Conservation (phyloP, 2,329 filamentous ascomycete genomes). For the Fusarium secorum region DNA sequence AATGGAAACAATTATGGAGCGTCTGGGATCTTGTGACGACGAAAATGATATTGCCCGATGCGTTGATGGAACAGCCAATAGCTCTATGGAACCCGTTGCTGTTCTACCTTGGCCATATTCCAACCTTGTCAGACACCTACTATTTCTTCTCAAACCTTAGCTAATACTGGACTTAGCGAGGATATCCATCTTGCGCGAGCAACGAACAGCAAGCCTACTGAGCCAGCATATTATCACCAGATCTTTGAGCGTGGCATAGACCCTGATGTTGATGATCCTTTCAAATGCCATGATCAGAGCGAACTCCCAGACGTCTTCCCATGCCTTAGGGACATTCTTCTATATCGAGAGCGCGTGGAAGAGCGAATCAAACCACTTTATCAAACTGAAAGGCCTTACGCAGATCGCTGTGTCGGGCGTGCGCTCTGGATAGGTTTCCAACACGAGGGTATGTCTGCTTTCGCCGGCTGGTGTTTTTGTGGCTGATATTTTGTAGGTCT, state of each 20-base stretch:
- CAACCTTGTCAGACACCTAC: conserved; percentile 11
- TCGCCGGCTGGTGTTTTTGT: rapidly evolving
- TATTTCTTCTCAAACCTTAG: rapidly evolving
- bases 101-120: conserved; percentile 25
- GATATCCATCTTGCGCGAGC: conserved; percentile 21
- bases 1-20: conserved; percentile 28
- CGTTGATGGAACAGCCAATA: conserved; percentile 28
- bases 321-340: conserved; percentile 4
- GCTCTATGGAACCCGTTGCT: conserved; percentile 21
- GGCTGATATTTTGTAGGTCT: background rate
- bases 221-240: conserved; percentile 5
- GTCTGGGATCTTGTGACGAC: conserved; percentile 29
- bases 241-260: conserved; percentile 20
- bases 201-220: background rate
- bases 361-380: conserved; percentile 5
- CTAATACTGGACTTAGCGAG: background rate
- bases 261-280: conserved; percentile 19
- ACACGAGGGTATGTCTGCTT: background rate
- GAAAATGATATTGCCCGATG: conserved; percentile 2
- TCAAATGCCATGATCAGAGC: conserved; percentile 25
- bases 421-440: conserved; percentile 33
- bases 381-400: background rate
- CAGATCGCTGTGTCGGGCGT: conserved; percentile 1
- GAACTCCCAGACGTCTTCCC: conserved; percentile 21
- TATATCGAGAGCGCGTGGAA: conserved; percentile 19